These are phyloP conservation scores for Gossypium davidsonii DNA, from an alignment of 441 rosid species.

Conservation along the genomic window DNA sequence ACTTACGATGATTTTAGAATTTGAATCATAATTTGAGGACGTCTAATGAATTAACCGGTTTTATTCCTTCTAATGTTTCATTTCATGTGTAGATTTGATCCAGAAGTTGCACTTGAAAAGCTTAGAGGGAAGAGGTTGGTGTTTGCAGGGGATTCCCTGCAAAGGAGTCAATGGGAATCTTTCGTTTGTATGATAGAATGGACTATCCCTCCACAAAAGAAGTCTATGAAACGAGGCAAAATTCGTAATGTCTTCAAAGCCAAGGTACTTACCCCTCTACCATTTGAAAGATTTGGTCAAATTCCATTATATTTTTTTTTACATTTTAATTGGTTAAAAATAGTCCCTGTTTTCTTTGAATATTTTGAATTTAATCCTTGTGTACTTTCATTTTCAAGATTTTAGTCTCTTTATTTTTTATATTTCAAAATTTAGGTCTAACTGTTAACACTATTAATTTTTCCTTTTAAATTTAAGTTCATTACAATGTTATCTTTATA, in stretches of 20 bases:
- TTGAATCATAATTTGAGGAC: background rate
- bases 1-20: background rate
- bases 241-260: constrained; percentile 56
- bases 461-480: too few relatives aligned
- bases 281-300: constrained; percentile 7
- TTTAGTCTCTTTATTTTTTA: too few relatives aligned
- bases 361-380: too few relatives aligned
- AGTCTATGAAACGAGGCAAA: constrained; percentile 48
- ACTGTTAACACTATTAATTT: too few relatives aligned
- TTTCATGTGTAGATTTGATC: constrained; percentile 36
- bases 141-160: constrained; percentile 83
- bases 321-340: too few relatives aligned
- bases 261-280: constrained; percentile 37
- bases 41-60: too few relatives aligned
- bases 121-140: constrained; percentile 63
- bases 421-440: too few relatives aligned
- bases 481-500: too few relatives aligned
- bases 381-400: too few relatives aligned
- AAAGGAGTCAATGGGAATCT: constrained; percentile 90
- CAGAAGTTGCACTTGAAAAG: constrained; percentile 58
- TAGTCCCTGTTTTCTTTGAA: too few relatives aligned
- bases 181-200: constrained; percentile 79
- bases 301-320: too few relatives aligned
- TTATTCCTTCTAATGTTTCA: background rate
- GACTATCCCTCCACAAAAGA: constrained; percentile 55